These are phyloP conservation scores for Pleurotus citrinopileatus DNA, from an alignment of 768 basidiomycete species.

Conservation along the genomic window DNA sequence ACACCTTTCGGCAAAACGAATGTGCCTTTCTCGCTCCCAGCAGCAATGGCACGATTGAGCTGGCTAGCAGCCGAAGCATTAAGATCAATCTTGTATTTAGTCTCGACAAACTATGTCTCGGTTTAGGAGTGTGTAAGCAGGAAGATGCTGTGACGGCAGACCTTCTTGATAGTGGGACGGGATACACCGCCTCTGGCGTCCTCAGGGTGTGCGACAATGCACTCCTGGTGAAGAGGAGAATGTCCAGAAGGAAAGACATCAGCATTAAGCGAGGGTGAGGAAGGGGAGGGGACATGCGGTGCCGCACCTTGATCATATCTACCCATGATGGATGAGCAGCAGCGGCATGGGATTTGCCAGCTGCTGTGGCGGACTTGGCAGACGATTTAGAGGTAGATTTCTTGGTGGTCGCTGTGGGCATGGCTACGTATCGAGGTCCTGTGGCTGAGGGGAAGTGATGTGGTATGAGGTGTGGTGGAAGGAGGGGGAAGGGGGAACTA, in stretches of 20 bases:
- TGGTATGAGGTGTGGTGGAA: constrained; percentile 21
- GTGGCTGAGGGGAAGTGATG: constrained; percentile 11
- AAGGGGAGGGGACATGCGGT: constrained; percentile 8
- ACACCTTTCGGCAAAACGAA: constrained; percentile 51
- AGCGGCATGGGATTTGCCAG: constrained; percentile 31
- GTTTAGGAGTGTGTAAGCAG: constrained; percentile 12
- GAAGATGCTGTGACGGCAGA: constrained; percentile 21
- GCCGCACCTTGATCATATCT: constrained; percentile 75
- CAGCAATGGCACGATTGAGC: constrained; percentile 77
- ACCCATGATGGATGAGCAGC: constrained; percentile 65
- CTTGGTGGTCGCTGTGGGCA: constrained; percentile 28
- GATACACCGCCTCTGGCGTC: constrained; percentile 78
- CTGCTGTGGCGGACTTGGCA: constrained; percentile 28
- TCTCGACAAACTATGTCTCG: constrained; percentile 67
- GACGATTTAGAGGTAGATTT: constrained; percentile 36
- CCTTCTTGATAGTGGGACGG: constrained; percentile 80
- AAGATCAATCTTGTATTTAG: constrained; percentile 76
- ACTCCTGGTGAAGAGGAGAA: constrained; percentile 46
- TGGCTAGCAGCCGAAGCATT: constrained; percentile 70
- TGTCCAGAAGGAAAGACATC: constrained; percentile 24
- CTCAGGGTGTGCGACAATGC: constrained; percentile 67
- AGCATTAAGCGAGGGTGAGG: constrained; percentile 27
- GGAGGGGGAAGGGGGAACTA: constrained; percentile 5
- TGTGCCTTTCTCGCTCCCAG: constrained; percentile 45
- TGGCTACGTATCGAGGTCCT: constrained; percentile 12